Percentiles rank a stretch among this genome's conserved stretches.
Evolutionary conservation across 331 rosid genomes (phyloP).

Genomic region (Stylosanthes scabra): DNA sequence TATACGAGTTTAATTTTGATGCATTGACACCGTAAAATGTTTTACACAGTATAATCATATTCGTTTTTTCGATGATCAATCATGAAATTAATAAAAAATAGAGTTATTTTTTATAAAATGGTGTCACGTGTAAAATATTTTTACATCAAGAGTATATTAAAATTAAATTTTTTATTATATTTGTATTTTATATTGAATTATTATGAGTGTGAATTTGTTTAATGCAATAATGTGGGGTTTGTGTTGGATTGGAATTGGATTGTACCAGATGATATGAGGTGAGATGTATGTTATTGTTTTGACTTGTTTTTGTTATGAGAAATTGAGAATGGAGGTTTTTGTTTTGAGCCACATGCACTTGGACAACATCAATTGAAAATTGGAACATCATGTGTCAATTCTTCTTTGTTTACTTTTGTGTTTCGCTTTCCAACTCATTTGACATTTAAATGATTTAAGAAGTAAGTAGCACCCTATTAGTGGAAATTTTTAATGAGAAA

Average conservation of each 20-base stretch:
- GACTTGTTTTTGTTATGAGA: not conserved
- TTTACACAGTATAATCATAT: too few relatives aligned
- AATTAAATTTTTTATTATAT: too few relatives aligned
- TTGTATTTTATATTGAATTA: not conserved
- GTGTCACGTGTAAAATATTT: too few relatives aligned
- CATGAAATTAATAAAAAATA: too few relatives aligned
- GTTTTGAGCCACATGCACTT: conserved; percentile 2
- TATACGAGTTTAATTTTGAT: too few relatives aligned
- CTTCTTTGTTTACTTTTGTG: not conserved
- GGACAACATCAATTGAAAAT: not conserved
- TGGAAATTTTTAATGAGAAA: too few relatives aligned
- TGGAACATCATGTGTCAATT: not conserved
- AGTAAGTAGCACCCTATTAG: too few relatives aligned
- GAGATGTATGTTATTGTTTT: not conserved
- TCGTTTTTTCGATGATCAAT: too few relatives aligned
- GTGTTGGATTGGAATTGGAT: not conserved
- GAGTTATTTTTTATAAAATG: too few relatives aligned
- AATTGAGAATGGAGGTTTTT: not conserved
- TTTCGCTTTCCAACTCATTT: not conserved
- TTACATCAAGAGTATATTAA: too few relatives aligned
- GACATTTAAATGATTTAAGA: not conserved
- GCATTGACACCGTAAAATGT: too few relatives aligned
- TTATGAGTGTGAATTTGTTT: not conserved
- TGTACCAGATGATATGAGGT: not conserved
- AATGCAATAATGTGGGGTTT: not conserved